Base-by-base conservation (phyloP, 306 rosid genomes). In the Pueraria montana region DNA sequence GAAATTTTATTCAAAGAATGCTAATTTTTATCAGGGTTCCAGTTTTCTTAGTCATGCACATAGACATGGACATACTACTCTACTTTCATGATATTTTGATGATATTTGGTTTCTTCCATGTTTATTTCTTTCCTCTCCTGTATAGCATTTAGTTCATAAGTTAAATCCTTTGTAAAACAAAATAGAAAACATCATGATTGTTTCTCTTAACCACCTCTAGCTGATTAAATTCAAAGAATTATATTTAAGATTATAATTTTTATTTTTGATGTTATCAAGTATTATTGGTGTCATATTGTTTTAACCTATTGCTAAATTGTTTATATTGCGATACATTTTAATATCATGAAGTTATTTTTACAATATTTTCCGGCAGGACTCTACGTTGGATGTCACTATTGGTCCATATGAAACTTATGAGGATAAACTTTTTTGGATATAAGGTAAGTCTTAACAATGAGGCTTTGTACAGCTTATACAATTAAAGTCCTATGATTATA, bases 391-490 rank as follows among this genome's bases (percentile, higher is more conserved):
- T 86, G 84, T 92, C 49, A 96, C 99, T 45, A 96, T 96, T 80
- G 99, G 99, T 76, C 99, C 99, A 46, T 96, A 93, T 38, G 99
- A 93, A 87, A 96, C 97, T 83, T 96, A 96, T 30, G 98, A 96
- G 87, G 99, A 96, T 83, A 71, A 92, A 79, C 72, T 91, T 59
- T n/a, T 96, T 92, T 90, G 99, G 99, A 63, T 96, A 93, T 81
- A 96, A 96, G 98, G 99, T 96, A 83, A 65, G 61, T 66, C 24
- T 74, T 67, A 72, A 52, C 30, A 78, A 26, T 68, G 64, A 70
- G 55, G 43, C 40, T 84, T 65, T 80, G 36, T 40, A 27, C 77
- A 53, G 76, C 78, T 11, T 81, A 40, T 48, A 65, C 53, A 71
- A 65, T 56, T 40, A 6, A 48, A 38, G 36, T 68, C 55, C 62